A percentile compares a stretch with the other conserved stretches of the same genome.
Evolutionary conservation across 78 protist genomes (phyloP).

Genomic region (Tieghemostelium lacteum): DNA sequence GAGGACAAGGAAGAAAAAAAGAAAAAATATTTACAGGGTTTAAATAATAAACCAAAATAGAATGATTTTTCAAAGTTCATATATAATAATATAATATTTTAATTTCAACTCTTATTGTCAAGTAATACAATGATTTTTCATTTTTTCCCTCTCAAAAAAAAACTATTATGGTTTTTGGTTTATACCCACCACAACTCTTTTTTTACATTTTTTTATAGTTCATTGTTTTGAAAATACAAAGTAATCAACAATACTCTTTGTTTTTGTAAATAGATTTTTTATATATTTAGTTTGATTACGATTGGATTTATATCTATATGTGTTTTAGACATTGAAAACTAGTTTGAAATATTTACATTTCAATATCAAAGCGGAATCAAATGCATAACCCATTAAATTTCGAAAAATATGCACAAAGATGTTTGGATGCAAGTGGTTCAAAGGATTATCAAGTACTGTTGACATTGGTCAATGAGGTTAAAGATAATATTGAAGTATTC

Average conservation of each 20-base stretch:
- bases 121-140: neutral
- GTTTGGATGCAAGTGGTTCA: constrained; percentile 1
- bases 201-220: too few relatives aligned
- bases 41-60: neutral
- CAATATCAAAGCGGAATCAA: too few relatives aligned
- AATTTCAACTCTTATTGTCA: neutral
- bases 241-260: too few relatives aligned
- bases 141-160: neutral
- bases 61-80: neutral
- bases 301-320: too few relatives aligned
- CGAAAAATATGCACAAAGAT: constrained; percentile 47
- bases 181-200: neutral
- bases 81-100: neutral
- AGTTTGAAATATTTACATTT: too few relatives aligned
- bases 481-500: constrained; percentile 60
- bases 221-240: too few relatives aligned
- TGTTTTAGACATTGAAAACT: too few relatives aligned
- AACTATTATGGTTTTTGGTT: neutral
- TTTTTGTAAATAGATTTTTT: too few relatives aligned
- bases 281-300: too few relatives aligned
- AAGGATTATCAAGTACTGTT: constrained; percentile 11
- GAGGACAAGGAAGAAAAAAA: constrained; percentile 13
- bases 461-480: constrained; percentile 36
- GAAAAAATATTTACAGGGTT: neutral
- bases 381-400: constrained; percentile 5